These are phyloP conservation scores for Aspergillus asperescens DNA, from an alignment of 495 filamentous ascomycete species.

Conservation along the genomic window DNA sequence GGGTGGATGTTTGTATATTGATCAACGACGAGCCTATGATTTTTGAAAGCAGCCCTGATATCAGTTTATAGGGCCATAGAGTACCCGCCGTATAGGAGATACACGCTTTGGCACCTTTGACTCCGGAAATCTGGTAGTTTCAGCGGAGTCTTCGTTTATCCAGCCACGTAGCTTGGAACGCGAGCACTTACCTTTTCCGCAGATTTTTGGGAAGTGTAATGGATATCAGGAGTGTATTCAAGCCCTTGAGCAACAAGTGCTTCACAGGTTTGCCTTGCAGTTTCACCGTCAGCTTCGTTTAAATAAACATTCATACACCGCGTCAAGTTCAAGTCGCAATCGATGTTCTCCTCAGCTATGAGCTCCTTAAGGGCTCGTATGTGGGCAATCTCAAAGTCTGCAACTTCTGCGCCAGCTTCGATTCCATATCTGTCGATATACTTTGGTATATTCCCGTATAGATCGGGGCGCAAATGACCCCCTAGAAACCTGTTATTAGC, in stretches of 20 bases:
- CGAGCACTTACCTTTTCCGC: constrained; percentile 23
- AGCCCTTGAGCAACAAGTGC: constrained; percentile 18
- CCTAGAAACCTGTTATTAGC: constrained; percentile 14
- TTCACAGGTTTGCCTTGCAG: constrained; percentile 25
- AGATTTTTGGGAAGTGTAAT: constrained; percentile 21
- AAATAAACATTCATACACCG: constrained; percentile 32
- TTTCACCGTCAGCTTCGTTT: constrained; percentile 23
- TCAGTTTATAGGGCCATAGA: constrained; percentile 61
- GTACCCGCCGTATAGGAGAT: constrained; percentile 50
- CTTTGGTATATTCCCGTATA: constrained; percentile 26
- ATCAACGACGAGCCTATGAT: constrained; percentile 44
- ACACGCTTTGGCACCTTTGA: constrained; percentile 32
- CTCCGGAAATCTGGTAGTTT: constrained; percentile 23
- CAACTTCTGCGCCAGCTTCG: constrained; percentile 27
- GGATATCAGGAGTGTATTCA: constrained; percentile 27
- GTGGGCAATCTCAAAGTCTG: constrained; percentile 30
- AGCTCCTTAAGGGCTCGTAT: constrained; percentile 28
- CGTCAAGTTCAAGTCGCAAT: constrained; percentile 40
- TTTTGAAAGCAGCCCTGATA: constrained; percentile 52
- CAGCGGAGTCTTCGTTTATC: background rate
- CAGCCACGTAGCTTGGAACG: background rate
- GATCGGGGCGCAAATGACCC: constrained; percentile 36
- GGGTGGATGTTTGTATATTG: constrained; percentile 59
- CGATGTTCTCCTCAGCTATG: constrained; percentile 32
- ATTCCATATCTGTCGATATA: constrained; percentile 27